Conservation (phyloP, 345 rosid species). For the Pistacia atlantica region DNA sequence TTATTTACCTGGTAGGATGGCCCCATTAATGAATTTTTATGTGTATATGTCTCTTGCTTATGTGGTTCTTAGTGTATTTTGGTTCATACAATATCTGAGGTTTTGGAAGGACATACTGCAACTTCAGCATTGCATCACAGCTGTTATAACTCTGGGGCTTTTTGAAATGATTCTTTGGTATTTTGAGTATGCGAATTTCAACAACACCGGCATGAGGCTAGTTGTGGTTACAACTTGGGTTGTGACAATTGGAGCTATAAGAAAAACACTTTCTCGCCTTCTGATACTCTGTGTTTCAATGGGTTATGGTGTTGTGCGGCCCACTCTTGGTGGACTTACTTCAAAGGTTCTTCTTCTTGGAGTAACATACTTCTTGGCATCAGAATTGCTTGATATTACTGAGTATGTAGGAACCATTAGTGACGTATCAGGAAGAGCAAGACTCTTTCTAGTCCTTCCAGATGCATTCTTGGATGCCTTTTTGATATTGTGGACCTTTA, state of each 20-base stretch:
- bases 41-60: constrained; percentile 74
- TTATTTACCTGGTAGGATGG: constrained; percentile 96
- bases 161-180: constrained; percentile 96
- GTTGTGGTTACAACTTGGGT: constrained; percentile 82
- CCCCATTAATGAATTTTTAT: constrained; percentile 85
- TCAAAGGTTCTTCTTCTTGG: constrained; percentile 93
- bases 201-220: constrained; percentile 76
- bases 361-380: constrained; percentile 82
- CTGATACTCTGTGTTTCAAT: constrained; percentile 84
- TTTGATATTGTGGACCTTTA: constrained; percentile 91
- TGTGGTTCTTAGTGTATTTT: constrained; percentile 61
- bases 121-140: constrained; percentile 88
- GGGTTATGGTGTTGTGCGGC: constrained; percentile 98
- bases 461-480: constrained; percentile 96
- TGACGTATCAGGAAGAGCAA: constrained; percentile 89
- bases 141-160: constrained; percentile 73
- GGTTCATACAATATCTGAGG: constrained; percentile 83
- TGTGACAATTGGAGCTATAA: constrained; percentile 85
- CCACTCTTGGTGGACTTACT: constrained; percentile 97
- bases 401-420: constrained; percentile 89
- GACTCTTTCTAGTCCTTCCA: constrained; percentile 84
- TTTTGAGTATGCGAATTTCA: constrained; percentile 78
- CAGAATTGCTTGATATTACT: constrained; percentile 81
- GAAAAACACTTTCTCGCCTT: constrained; percentile 74
- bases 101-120: constrained; percentile 84